These are phyloP conservation scores for Backusella psychrophila DNA, from an alignment of 192 early-diverging fungal genomes.

Conservation along the genomic window DNA sequence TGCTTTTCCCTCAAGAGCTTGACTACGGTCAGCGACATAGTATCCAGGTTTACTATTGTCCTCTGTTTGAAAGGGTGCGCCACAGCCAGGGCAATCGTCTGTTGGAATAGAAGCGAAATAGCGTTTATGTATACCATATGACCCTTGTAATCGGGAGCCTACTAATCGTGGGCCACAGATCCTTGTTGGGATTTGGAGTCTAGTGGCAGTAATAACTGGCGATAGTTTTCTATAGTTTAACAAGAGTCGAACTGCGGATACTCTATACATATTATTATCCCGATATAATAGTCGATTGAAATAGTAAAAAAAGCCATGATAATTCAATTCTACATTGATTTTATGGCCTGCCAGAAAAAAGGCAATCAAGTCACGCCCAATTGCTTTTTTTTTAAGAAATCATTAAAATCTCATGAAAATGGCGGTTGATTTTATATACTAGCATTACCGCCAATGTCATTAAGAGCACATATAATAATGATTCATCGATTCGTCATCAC, in stretches of 20 bases:
- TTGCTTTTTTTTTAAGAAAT: background rate
- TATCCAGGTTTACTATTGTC: constrained; percentile 48
- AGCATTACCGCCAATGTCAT: no score
- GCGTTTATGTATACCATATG: background rate
- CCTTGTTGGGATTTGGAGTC: background rate
- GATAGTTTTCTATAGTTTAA: background rate
- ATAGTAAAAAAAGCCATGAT: background rate
- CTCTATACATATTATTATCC: background rate
- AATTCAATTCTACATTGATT: no score
- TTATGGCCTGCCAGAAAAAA: background rate
- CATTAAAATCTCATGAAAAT: no score
- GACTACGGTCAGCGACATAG: constrained; percentile 31
- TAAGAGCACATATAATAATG: no score
- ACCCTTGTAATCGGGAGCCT: background rate
- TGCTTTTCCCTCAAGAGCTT: background rate
- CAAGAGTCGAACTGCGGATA: background rate
- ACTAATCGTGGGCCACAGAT: background rate
- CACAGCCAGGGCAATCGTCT: constrained; percentile 63
- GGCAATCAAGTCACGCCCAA: background rate
- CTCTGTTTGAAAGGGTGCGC: constrained; percentile 59
- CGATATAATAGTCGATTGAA: background rate
- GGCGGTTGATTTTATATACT: no score
- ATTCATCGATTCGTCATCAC: no score
- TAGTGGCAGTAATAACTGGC: background rate
- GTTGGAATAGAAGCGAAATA: background rate